Evolutionary conservation across 2,329 filamentous ascomycete genomes (phyloP), one percentile per base, ranked within the genome.

Genomic region (Cordyceps militaris): DNA sequence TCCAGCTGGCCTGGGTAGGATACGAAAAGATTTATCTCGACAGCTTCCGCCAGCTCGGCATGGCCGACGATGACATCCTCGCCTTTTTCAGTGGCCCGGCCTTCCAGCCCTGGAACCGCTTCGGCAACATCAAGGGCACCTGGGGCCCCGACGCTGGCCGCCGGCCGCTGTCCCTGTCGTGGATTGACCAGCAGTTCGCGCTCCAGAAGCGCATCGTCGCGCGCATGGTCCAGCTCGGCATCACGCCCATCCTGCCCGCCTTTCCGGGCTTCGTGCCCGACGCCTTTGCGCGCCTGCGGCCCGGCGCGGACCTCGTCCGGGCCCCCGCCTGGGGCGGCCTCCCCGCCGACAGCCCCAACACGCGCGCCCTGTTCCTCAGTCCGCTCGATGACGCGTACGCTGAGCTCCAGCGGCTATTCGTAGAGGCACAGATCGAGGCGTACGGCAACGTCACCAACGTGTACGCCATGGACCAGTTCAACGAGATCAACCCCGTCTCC

Each of bases 401-500:
- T 0, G 62, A 70, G 30, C 61, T 80, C 3, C 78, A 81, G 61
- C 67, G 69, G 38, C 72, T 67, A 19, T 78, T 79, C 51, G 71
- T 80, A 13, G 55, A 60, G 6, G 78, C 77, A 56, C 77, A 80
- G 62, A 67, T 68, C 9, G 66, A 66, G 5, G 71, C 70, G 8
- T 79, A 76, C 62, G 77, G 78, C 2, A 76, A 79, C 59, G 70
- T 80, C 36, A 76, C 73, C 8, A 67, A 72, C 46, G 70, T 79
- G 57, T 81, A 79, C 61, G 77, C 77, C 0, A 69, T 80, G 16
- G 78, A 80, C 60, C 78, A 80, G 61, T 80, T 77, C 65, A 80
- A 80, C 58, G 78, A 81, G 64, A 78, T 79, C 52, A 30, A 62
- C 61, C 54, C 54, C 5, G 19, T 40, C n/a, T 55, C 57, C 2